A percentile compares a stretch with the other conserved stretches of the same genome.
Conservation (phyloP, 164 flowering plant species). For the Kalanchoe fedtschenkoi region DNA sequence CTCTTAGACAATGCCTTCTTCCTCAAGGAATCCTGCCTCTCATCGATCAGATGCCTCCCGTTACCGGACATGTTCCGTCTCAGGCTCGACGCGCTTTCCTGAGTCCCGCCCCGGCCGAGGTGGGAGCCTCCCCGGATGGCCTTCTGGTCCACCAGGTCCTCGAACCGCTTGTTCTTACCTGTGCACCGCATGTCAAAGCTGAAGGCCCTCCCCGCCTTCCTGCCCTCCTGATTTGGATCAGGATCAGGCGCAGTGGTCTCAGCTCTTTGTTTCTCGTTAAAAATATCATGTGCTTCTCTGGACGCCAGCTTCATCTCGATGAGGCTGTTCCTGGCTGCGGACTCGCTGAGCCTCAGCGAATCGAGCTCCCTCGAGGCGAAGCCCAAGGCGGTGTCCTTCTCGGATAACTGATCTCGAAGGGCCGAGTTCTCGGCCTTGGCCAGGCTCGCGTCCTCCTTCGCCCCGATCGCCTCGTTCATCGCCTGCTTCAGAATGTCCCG, state of each 20-base stretch:
- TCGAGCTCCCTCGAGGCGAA: slow-evolving; percentile 38
- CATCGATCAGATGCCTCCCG: background rate
- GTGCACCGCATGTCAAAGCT: slow-evolving; percentile 19
- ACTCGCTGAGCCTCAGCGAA: slow-evolving; percentile 34
- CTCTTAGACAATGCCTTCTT: slow-evolving; percentile 45
- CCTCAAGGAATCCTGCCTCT: slow-evolving; percentile 29
- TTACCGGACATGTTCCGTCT: slow-evolving; percentile 21
- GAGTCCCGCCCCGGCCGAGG: slow-evolving; percentile 14
- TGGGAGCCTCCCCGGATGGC: slow-evolving; percentile 13
- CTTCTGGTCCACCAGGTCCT: slow-evolving; percentile 10
- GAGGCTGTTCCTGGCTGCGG: slow-evolving; percentile 35
- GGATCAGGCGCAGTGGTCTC: no score
- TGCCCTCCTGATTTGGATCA: background rate
- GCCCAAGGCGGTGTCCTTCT: slow-evolving; percentile 39
- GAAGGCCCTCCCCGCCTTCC: slow-evolving; percentile 14
- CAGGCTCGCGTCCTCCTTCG: slow-evolving; percentile 70
- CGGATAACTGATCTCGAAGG: slow-evolving; percentile 47
- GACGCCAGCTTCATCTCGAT: slow-evolving; percentile 37
- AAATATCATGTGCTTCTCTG: no score
- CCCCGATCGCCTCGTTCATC: slow-evolving; percentile 55
- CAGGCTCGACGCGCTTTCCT: slow-evolving; percentile 14
- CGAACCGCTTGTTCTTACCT: slow-evolving; percentile 14
- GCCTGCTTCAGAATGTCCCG: slow-evolving; percentile 81
- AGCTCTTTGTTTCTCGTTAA: no score
- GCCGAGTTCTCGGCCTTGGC: slow-evolving; percentile 59